Base-by-base conservation (phyloP, 805 yeast species). In the Candida andamanensis region DNA sequence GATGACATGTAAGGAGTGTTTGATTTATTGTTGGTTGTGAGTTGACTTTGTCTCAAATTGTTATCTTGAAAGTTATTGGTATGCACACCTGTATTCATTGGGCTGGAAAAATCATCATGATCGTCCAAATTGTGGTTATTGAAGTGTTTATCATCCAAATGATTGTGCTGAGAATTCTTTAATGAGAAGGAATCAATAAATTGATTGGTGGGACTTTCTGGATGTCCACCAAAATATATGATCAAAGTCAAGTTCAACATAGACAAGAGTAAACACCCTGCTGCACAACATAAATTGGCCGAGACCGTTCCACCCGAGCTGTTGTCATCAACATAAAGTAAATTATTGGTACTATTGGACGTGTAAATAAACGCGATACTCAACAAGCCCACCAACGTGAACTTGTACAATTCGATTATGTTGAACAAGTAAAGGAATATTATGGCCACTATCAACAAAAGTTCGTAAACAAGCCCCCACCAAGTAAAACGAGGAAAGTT, bases 401-500 rank as follows among this genome's bases (percentile, higher is more conserved):
- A 58, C 46, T 81, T 74, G 61, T 92, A 85, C 39, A 74, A 67
- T 50, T 83, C 86, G 38, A 85, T 65, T 26, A 76, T 59, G 56
- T 82, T 80, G 47, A 54, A 77, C 50, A 55, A 69, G 58, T 73
- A 85, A 41, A 76, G 63, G 35, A 67, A 46, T 25, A 70, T 68
- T 38, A 74, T 67, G 14, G 67, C 53, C 4, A 76, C 45, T 14
- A 83, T 68, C 25, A 85, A 44, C 18, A 85, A 40, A 14, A 87
- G 63, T 58, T 90, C 79, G 51, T 76, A 92, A 2, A 83, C 89
- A 5, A 92, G 56, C 1, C 95, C 95, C 98, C 98, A 92, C 98
- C 98, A 90, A 4, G 92, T 76, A 58, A 90, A 83, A 42, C 76
- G 74, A 1, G 97, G 96, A 51, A 81, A 85, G 5, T 57, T 43